Evolutionary conservation across 2,329 filamentous ascomycete genomes (phyloP).

Genomic region (Penicillium thymicola): DNA sequence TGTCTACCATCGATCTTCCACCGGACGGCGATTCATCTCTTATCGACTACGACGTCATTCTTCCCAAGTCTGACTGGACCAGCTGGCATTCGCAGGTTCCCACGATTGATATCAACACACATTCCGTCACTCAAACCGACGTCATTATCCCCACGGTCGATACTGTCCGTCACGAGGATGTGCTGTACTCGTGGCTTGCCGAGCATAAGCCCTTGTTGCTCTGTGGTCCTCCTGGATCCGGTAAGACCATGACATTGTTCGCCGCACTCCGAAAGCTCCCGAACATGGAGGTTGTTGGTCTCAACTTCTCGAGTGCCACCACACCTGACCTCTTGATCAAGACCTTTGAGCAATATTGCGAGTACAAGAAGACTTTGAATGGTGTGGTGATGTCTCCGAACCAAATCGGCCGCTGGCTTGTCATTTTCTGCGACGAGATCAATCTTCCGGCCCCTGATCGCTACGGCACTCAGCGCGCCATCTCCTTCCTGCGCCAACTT

Average conservation of each 20-base stretch:
- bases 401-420: slow-evolving; percentile 95
- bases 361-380: slow-evolving; percentile 98
- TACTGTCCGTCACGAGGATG: slow-evolving; percentile 95
- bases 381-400: slow-evolving; percentile 93
- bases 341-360: slow-evolving; percentile 98
- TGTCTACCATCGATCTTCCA: slow-evolving; percentile 84
- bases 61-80: slow-evolving; percentile 85
- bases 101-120: slow-evolving; percentile 92
- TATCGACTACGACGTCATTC: slow-evolving; percentile 89
- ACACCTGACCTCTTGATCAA: slow-evolving; percentile 97
- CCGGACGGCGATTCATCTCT: slow-evolving; percentile 72
- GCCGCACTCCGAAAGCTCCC: slow-evolving; percentile 93
- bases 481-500: slow-evolving; percentile 93
- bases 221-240: slow-evolving; percentile 94
- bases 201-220: slow-evolving; percentile 96
- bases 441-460: slow-evolving; percentile 97
- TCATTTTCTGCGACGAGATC: slow-evolving; percentile 99
- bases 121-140: slow-evolving; percentile 96
- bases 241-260: slow-evolving; percentile 99
- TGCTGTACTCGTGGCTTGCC: slow-evolving; percentile 98
- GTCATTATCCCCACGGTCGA: slow-evolving; percentile 97
- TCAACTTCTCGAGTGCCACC: slow-evolving; percentile 98
- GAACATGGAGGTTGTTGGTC: slow-evolving; percentile 97
- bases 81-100: slow-evolving; percentile 95
- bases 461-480: slow-evolving; percentile 95